Base-by-base conservation (phyloP, 164 flowering plant genomes). In the Annona squamosa region DNA sequence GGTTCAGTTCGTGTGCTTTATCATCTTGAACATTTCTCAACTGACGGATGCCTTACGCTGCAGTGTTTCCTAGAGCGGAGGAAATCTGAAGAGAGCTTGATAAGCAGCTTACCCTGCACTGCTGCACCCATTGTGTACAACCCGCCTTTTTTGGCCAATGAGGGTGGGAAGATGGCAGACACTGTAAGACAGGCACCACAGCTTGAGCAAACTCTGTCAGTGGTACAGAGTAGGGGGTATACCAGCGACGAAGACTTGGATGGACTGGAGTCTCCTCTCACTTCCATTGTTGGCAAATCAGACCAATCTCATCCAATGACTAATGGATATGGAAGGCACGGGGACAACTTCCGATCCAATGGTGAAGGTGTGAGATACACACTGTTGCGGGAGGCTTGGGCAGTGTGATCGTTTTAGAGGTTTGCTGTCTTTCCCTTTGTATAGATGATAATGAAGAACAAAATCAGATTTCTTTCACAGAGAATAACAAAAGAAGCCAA, bases 191-290 rank as follows among this genome's bases (percentile, higher is more conserved):
- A 73, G 63, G 75, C 88, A 19, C 83, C 79, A 46, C 26, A 80
- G 46, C 37, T 92, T 71, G 81, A 77, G 4, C 83, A 93, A 80
- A 93, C 80, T 74, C 87, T 77, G 4, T 95, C 99, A 4, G 65
- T 77, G 17, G 75, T 92, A n/a, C 93, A 87, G 82, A 88, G 86
- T 75, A 93, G 87, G 65, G 99, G 99, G 56, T 89, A 92, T 73
- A 93, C 94, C 6, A 96, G 99, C 57, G 97, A 93, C 68, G 99
- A 96, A 5, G 99, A 96, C 75, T 83, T 96, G 70, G 97, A 91
- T 46, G 97, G 91, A 76, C 74, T 96, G 77, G 87, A 90, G 74
- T 89, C 86, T 77, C 96, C 97, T 66, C 84, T 91, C 0, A 70
- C 82, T 18, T 83, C 84, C 9, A 72, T 90, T 64, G 78, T 91